Base-by-base conservation (phyloP, 2,329 filamentous ascomycete species). In the Thielaviopsis ethacetica region DNA sequence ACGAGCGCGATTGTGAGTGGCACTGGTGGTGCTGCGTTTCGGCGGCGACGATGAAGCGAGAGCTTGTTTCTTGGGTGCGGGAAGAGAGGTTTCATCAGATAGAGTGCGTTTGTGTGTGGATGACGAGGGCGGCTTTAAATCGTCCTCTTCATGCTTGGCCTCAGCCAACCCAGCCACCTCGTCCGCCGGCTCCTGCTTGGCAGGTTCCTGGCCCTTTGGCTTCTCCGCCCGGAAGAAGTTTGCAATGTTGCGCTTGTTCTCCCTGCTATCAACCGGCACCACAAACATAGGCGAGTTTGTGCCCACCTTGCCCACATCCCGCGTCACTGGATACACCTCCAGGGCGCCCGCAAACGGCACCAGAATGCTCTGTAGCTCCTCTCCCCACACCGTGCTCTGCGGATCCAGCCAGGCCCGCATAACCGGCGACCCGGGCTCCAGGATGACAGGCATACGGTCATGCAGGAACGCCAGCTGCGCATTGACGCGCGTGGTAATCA, bases 361-460 rank as follows among this genome's bases (percentile, higher is more conserved):
- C n/a, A 97, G 73, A 0, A 95, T 72, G 0, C 75, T 75, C 68
- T 96, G 90, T 27, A 97, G 73, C 59, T 93, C 86, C 56, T 76
- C 77, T 2, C 80, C 84, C 91, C 93, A 97, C 61, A 83, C 81
- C 22, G 76, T 74, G 19, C 79, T 78, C 1, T 68, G 72, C 0
- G 89, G 89, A 67, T 96, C 86, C 19, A 97, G 76, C 90, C 90
- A 96, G 4, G 69, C 82, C 58, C 74, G 78, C 66, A 95, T 75
- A 12, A 76, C 79, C 1, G 86, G 78, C 0, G 85, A 88, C 3
- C 82, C 83, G 4, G 86, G 82, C 5, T 96, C 84, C 0, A 98
- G 70, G 30, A 97, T 87, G 5, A 95, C 91, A 0, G 93, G 93
- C 93, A 98, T 98, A 17, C 93, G 84, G 66, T 95, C 86, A 68